Conservation (phyloP, 331 rosid genomes). For the Stylosanthes scabra region DNA sequence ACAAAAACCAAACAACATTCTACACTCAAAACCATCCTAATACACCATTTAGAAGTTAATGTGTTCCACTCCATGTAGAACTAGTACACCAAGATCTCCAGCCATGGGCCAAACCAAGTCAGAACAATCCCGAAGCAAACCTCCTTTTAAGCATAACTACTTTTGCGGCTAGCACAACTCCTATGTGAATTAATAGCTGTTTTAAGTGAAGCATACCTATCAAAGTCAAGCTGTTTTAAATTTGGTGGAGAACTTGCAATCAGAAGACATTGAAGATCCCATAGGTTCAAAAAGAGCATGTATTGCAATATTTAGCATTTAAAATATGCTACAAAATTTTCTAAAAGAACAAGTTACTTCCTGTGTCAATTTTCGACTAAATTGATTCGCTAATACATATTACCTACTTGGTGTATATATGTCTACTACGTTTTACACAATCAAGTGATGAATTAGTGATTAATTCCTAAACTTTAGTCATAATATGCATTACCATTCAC, state of each 20-base stretch:
- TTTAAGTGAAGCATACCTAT: too few species aligned
- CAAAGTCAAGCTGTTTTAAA: constrained; percentile 2
- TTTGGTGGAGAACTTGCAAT: background rate
- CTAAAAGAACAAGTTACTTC: background rate
- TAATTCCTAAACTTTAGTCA: background rate
- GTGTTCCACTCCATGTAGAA: too few species aligned
- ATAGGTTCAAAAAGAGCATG: constrained; percentile 2
- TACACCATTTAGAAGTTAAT: too few species aligned
- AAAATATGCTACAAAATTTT: background rate
- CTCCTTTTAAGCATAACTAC: too few species aligned
- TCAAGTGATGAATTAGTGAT: background rate
- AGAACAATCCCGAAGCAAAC: too few species aligned
- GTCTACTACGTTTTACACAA: constrained; percentile 2
- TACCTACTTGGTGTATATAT: background rate
- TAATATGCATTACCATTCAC: constrained; percentile 4
- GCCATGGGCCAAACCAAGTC: too few species aligned
- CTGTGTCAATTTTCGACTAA: background rate
- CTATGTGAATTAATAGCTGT: too few species aligned
- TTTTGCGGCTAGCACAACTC: too few species aligned
- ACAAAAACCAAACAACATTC: too few species aligned
- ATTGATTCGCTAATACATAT: background rate
- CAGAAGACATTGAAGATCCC: background rate
- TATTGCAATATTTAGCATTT: constrained; percentile 16
- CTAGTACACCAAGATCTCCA: too few species aligned
- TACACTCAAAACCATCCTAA: too few species aligned